Evolutionary conservation across 768 basidiomycete species (phyloP), one percentile per base, ranked within the genome.

Genomic region (Cystoderma amianthinum): DNA sequence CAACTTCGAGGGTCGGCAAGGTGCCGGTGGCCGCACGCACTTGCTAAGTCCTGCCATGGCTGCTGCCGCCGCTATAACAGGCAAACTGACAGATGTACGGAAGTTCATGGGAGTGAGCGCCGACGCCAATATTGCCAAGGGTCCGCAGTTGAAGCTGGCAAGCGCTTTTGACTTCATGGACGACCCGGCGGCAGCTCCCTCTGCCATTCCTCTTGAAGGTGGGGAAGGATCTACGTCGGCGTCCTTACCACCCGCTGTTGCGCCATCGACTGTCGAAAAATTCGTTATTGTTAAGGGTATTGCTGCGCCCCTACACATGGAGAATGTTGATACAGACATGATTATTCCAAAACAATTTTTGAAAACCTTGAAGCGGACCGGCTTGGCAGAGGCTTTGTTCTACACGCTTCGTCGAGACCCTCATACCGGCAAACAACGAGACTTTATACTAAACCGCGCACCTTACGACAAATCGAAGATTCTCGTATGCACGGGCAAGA

Each of bases 271-370:
- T 13, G 70, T 73, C 37, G 65, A 69, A 48, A 84, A 82, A 49
- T 90, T 91, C 60, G 76, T 67, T 39, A 53, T 82, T 38, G 61
- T 90, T 39, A 80, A 79, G 55, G 88, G 88, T 32, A 74, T 88
- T 41, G 74, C 84, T 32, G 86, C 85, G 7, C 86, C 87, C n/a
- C 53, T 90, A 61, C 72, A 83, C 58, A 83, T 85, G 34, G 78
- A 83, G 46, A 90, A 91, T 50, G 81, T 93, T 47, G 91, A 95
- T 62, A 95, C 91, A 35, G 91, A 95, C 54, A 86, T 85, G 78
- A 90, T 95, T 59, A 92, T 94, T 55, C 91, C 91, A 2, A 92
- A 93, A 53, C 90, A 92, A 54, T 94, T 93, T 69, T 64, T 94
- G 60, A 94, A 93, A 64, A 94, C 91, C 0, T 64, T 95, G 53